Conservation (phyloP, 331 rosid genomes). For the Stylosanthes scabra region DNA sequence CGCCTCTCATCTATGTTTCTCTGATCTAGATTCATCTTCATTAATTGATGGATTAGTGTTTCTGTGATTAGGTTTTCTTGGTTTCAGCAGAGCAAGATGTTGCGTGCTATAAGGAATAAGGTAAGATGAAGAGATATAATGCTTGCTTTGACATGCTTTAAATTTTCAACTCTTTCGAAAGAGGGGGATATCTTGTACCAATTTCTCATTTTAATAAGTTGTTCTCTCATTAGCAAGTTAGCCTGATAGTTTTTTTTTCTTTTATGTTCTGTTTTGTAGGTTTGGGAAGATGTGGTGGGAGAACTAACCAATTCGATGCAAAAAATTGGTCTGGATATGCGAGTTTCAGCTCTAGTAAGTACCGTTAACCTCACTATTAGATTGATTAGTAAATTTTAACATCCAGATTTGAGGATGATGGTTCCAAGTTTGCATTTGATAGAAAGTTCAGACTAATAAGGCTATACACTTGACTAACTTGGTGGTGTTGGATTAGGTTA, state of each 20-base stretch:
- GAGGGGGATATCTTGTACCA: constrained; percentile 15
- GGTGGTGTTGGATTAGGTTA: constrained; percentile 58
- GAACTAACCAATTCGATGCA: constrained; percentile 82
- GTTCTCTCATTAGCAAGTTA: constrained; percentile 17
- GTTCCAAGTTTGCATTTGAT: constrained; percentile 28
- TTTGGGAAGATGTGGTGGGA: constrained; percentile 87
- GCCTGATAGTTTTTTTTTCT: constrained; percentile 23
- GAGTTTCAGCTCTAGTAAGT: constrained; percentile 83
- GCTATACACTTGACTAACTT: constrained; percentile 24
- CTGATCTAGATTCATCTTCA: background rate
- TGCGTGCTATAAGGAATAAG: constrained; percentile 41
- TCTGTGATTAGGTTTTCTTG: constrained; percentile 6
- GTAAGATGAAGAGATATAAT: no score
- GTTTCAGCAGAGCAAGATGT: constrained; percentile 34
- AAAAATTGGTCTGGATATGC: constrained; percentile 82
- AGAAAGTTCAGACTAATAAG: constrained; percentile 14
- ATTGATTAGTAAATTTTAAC: background rate
- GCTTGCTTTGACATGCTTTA: constrained; percentile 21
- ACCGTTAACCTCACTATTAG: constrained; percentile 29
- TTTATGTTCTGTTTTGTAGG: constrained; percentile 54
- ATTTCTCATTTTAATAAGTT: constrained; percentile 11
- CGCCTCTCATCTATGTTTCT: background rate
- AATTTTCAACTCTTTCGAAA: constrained; percentile 30
- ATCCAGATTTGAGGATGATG: constrained; percentile 18
- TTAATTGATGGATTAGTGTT: background rate